Evolutionary conservation across 768 basidiomycete genomes (phyloP).

Genomic region (Paxillus rubicundulus): DNA sequence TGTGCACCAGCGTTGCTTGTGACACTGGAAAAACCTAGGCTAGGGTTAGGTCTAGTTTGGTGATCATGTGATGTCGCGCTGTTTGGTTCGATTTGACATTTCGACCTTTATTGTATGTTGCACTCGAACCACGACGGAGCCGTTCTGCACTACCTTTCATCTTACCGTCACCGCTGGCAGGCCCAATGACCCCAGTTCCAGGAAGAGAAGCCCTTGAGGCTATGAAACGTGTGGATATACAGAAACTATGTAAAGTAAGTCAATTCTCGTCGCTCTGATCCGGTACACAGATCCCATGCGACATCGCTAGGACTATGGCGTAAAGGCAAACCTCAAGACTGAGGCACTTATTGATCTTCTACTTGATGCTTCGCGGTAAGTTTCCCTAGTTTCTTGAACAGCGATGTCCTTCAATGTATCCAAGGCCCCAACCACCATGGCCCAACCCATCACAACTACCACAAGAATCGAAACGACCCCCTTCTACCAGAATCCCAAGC

Average conservation of each 20-base stretch:
- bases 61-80: constrained; percentile 49
- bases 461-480: constrained; percentile 29
- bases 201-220: constrained; percentile 47
- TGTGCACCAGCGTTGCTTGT: too few species aligned
- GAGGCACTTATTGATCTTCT: constrained; percentile 76
- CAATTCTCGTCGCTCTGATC: constrained; percentile 11
- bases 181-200: constrained; percentile 41
- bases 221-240: constrained; percentile 53
- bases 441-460: constrained; percentile 16
- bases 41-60: constrained; percentile 4
- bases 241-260: constrained; percentile 61
- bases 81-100: constrained; percentile 36
- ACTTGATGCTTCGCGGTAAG: constrained; percentile 48
- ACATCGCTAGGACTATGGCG: constrained; percentile 62
- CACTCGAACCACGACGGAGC: constrained; percentile 41
- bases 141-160: constrained; percentile 6
- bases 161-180: constrained; percentile 10
- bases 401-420: constrained; percentile 32
- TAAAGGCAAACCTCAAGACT: constrained; percentile 80
- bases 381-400: constrained; percentile 36
- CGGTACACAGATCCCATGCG: constrained; percentile 13
- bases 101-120: constrained; percentile 38
- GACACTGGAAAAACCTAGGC: not conserved
- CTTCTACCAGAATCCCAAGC: constrained; percentile 34
- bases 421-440: constrained; percentile 27